Evolutionary conservation across 805 yeast species (phyloP).

Genomic region (Myxozyma vanderwaltii): DNA sequence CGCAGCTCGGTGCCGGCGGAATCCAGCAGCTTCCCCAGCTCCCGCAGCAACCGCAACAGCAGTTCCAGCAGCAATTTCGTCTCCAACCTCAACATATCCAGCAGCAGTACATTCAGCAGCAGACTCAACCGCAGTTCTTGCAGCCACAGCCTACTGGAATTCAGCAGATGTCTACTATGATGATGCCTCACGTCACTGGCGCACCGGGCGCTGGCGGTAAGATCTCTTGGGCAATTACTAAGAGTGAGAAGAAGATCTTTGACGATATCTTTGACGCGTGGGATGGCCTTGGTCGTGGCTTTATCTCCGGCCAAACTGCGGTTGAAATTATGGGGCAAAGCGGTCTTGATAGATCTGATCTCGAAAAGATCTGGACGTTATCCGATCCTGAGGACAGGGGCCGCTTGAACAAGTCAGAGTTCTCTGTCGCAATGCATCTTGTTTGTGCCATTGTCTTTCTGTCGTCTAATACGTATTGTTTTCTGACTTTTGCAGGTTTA

Average conservation of each 20-base stretch:
- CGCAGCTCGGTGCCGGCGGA: constrained; percentile 44
- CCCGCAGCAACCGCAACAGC: constrained; percentile 15
- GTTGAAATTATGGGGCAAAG: constrained; percentile 86
- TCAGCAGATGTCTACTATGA: constrained; percentile 39
- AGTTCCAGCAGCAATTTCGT: constrained; percentile 12
- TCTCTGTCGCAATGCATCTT: constrained; percentile 95
- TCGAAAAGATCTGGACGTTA: constrained; percentile 89
- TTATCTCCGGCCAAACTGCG: constrained; percentile 76
- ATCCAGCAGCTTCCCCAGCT: constrained; percentile 11
- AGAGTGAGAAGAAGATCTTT: constrained; percentile 82
- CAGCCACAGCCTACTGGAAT: constrained; percentile 50
- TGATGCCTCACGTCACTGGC: constrained; percentile 30
- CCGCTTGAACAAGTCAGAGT: constrained; percentile 81
- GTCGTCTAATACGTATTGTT: background rate
- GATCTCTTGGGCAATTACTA: constrained; percentile 82
- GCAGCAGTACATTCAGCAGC: constrained; percentile 12
- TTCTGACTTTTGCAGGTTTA: constrained; percentile 49
- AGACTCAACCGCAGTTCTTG: constrained; percentile 7
- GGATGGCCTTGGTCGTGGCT: constrained; percentile 71
- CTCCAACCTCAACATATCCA: constrained; percentile 16
- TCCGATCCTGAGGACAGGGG: constrained; percentile 84
- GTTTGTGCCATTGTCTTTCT: too few species aligned
- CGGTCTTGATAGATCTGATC: constrained; percentile 80
- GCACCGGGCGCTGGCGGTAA: constrained; percentile 53
- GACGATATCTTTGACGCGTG: constrained; percentile 86